phyloP scores from a whole-genome alignment of 306 rosid genomes.

The Trichosanthes truncata region DNA sequence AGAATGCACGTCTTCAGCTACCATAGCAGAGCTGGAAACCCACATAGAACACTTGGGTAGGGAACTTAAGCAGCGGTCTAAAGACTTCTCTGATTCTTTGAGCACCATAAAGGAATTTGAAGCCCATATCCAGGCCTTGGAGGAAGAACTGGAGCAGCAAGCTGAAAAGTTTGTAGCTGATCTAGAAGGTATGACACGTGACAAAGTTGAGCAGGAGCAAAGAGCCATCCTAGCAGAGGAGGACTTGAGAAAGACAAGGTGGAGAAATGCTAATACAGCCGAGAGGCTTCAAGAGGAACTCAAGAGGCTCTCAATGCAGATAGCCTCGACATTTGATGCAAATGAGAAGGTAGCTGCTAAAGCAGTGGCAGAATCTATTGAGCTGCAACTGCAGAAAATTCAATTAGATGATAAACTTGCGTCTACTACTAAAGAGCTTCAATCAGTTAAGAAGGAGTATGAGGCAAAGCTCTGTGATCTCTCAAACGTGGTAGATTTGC shows the following conservation, averaged over 20 bases:
- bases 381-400: slow-evolving; percentile 45
- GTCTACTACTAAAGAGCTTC: slow-evolving; percentile 45
- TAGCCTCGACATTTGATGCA: slow-evolving; percentile 74
- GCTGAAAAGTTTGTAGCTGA: slow-evolving; percentile 59
- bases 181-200: slow-evolving; percentile 46
- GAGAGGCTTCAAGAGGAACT: slow-evolving; percentile 91
- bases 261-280: slow-evolving; percentile 62
- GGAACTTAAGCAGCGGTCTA: slow-evolving; percentile 58
- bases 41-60: slow-evolving; percentile 55
- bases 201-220: slow-evolving; percentile 81
- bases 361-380: slow-evolving; percentile 64
- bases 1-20: slow-evolving; percentile 48
- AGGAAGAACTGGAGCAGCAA: slow-evolving; percentile 69
- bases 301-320: slow-evolving; percentile 59
- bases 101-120: slow-evolving; percentile 59
- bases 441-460: slow-evolving; percentile 30
- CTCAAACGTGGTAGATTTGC: slow-evolving; percentile 37
- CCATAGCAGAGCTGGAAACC: slow-evolving; percentile 42
- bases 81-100: slow-evolving; percentile 61
- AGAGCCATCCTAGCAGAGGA: slow-evolving; percentile 91
- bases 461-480: slow-evolving; percentile 40
- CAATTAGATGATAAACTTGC: slow-evolving; percentile 48
- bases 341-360: slow-evolving; percentile 74
- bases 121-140: slow-evolving; percentile 46
- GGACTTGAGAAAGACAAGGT: slow-evolving; percentile 54